A percentile compares a stretch with the other conserved stretches of the same genome.
phyloP scores from a whole-genome alignment of 495 filamentous ascomycete genomes.

The Penicillium lividum region DNA sequence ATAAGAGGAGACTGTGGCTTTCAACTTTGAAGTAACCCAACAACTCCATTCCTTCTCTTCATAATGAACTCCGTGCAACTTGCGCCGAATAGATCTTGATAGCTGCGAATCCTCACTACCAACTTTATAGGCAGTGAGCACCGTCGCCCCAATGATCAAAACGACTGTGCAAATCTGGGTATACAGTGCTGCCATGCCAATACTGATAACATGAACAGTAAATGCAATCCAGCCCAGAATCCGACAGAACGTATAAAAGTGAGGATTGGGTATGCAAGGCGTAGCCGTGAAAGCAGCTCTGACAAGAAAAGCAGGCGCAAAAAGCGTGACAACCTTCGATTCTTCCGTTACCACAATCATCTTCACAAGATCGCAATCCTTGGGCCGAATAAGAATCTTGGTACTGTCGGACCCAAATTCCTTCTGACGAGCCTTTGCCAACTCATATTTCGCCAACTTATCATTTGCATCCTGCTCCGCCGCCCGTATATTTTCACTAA shows the following conservation, averaged over 20 bases:
- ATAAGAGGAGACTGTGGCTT: slow-evolving; percentile 13
- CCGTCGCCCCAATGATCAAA: slow-evolving; percentile 13
- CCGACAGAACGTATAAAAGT: slow-evolving; percentile 3
- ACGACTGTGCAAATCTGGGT: slow-evolving; percentile 17
- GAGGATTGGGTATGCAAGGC: slow-evolving; percentile 3
- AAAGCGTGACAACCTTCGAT: slow-evolving; percentile 13
- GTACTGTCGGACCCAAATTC: neutral
- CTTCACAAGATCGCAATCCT: slow-evolving; percentile 7
- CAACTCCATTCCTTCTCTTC: slow-evolving; percentile 3
- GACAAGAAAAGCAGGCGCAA: slow-evolving; percentile 11
- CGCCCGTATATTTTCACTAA: slow-evolving; percentile 6
- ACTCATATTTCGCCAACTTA: slow-evolving; percentile 7
- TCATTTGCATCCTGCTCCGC: slow-evolving; percentile 5
- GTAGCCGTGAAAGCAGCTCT: slow-evolving; percentile 6
- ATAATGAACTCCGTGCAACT: neutral
- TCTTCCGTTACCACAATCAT: slow-evolving; percentile 13
- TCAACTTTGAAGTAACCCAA: slow-evolving; percentile 12
- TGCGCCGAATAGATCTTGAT: neutral
- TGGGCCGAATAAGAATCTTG: slow-evolving; percentile 1
- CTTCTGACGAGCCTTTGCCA: slow-evolving; percentile 1
- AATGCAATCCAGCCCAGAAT: slow-evolving; percentile 16
- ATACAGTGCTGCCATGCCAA: slow-evolving; percentile 17
- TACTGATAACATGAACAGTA: slow-evolving; percentile 18
- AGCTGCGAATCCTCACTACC: slow-evolving; percentile 12
- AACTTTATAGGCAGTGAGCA: slow-evolving; percentile 11